phyloP scores from a whole-genome alignment of 257 asterid genomes.

The Ehretia macrophylla region DNA sequence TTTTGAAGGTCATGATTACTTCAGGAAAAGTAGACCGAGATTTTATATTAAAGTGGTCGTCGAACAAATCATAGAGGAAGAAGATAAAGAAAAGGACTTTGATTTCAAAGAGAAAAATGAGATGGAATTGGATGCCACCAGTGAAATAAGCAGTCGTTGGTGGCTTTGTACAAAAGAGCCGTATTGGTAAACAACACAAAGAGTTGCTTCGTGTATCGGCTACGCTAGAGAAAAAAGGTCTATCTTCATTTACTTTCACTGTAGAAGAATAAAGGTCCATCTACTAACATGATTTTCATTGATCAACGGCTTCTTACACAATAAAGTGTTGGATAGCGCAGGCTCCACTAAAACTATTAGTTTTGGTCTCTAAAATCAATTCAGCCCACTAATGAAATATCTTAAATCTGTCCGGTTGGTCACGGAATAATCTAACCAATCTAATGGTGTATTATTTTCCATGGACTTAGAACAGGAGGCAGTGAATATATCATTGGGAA shows the following conservation, averaged over 20 bases:
- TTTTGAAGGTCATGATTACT: slow-evolving; percentile 69
- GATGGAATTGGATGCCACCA: slow-evolving; percentile 45
- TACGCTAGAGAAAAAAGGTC: slow-evolving; percentile 57
- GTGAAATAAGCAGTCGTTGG: slow-evolving; percentile 52
- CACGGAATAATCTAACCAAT: too few species aligned
- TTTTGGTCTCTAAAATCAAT: too few species aligned
- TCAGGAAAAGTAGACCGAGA: slow-evolving; percentile 77
- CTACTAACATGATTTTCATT: too few species aligned
- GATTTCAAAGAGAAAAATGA: slow-evolving; percentile 27
- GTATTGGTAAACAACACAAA: slow-evolving; percentile 33
- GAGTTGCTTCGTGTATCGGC: slow-evolving; percentile 91
- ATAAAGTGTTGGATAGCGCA: too few species aligned
- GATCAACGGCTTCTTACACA: too few species aligned
- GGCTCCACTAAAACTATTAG: too few species aligned
- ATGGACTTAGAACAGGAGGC: slow-evolving; percentile 58
- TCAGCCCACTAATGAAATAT: too few species aligned
- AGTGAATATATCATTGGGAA: slow-evolving; percentile 71
- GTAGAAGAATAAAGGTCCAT: too few species aligned
- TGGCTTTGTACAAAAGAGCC: slow-evolving; percentile 39
- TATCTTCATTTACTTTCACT: slow-evolving; percentile 70
- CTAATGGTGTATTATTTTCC: too few species aligned
- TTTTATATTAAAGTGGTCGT: slow-evolving; percentile 72
- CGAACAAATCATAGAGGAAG: slow-evolving; percentile 83
- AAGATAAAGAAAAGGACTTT: slow-evolving; percentile 40
- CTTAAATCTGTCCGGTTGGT: too few species aligned